phyloP scores from a whole-genome alignment of 129 eudicot species.

The Mikania micrantha region DNA sequence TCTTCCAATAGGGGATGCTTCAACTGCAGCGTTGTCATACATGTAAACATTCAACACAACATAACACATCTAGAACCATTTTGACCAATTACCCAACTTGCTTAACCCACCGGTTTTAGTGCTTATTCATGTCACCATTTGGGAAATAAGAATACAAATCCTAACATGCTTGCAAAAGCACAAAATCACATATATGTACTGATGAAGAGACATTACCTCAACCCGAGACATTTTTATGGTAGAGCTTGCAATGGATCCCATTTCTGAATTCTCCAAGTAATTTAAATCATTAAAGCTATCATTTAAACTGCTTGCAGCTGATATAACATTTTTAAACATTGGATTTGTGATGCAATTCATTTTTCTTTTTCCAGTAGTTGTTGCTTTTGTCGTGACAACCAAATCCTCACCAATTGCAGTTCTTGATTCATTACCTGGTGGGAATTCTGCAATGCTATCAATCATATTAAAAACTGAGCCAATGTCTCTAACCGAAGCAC shows the following conservation, averaged over 20 bases:
- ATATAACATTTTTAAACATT: conserved; percentile 67
- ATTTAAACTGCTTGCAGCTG: conserved; percentile 63
- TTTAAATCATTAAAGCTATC: conserved; percentile 48
- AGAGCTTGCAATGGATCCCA: conserved; percentile 85
- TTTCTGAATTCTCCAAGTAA: conserved; percentile 49
- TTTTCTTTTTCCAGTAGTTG: conserved; percentile 52
- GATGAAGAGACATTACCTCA: conserved; percentile 43
- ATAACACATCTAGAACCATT: not conserved
- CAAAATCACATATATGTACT: not conserved
- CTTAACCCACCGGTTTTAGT: not conserved
- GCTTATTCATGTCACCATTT: not conserved
- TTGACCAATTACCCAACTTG: too few species aligned
- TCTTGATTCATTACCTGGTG: conserved; percentile 96
- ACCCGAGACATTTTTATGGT: conserved; percentile 52
- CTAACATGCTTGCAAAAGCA: not conserved
- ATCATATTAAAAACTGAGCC: conserved; percentile 87
- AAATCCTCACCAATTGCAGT: conserved; percentile 96
- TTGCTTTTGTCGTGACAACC: conserved; percentile 87
- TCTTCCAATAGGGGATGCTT: conserved; percentile 75
- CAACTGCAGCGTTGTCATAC: not conserved
- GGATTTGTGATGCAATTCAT: conserved; percentile 76
- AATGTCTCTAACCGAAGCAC: conserved; percentile 70
- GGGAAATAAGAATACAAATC: not conserved
- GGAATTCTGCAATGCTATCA: conserved; percentile 90
- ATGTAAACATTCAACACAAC: not conserved